Evolutionary conservation across 225 moss, liverwort and hornwort species (phyloP).

Genomic region (Pleurozium schreberi): DNA sequence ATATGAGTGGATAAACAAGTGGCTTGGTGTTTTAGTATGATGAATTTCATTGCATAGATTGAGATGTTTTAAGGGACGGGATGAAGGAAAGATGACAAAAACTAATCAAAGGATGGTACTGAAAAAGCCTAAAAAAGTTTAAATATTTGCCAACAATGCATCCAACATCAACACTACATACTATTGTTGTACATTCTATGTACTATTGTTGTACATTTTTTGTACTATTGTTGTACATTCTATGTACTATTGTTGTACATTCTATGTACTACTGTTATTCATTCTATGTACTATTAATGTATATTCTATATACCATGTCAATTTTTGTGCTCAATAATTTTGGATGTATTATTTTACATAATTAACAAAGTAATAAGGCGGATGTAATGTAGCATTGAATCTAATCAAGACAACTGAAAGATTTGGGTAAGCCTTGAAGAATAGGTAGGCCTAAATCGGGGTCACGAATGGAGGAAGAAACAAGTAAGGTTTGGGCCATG

Average conservation of each 20-base stretch:
- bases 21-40: too few species aligned
- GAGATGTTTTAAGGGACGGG: too few species aligned
- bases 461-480: neutral
- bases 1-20: too few species aligned
- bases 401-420: neutral
- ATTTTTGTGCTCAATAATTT: too few species aligned
- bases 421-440: neutral
- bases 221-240: neutral
- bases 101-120: neutral
- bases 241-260: neutral
- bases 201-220: neutral
- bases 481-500: neutral
- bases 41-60: too few species aligned
- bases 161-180: neutral
- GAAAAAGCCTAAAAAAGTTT: neutral
- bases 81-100: too few species aligned
- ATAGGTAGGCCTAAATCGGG: neutral
- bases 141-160: neutral
- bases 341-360: too few species aligned
- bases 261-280: neutral
- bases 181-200: too few species aligned
- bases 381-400: too few species aligned
- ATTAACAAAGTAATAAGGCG: too few species aligned
- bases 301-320: neutral
- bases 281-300: too few species aligned